These are phyloP conservation scores for Nicotiana obtusifolia DNA, from an alignment of 257 asterid genomes.

Conservation along the genomic window DNA sequence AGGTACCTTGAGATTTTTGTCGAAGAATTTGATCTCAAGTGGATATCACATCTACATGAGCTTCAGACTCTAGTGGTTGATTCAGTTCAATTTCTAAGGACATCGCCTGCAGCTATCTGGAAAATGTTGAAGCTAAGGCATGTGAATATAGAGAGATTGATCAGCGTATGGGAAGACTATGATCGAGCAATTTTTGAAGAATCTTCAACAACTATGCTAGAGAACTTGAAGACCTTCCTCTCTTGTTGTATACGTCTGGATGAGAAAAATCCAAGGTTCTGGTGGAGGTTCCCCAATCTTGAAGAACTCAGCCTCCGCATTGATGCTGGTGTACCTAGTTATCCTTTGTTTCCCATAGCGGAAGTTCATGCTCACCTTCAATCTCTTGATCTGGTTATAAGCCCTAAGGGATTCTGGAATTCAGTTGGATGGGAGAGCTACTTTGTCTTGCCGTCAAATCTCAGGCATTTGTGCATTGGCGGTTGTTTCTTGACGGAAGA, in stretches of 20 bases:
- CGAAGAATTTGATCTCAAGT: not conserved
- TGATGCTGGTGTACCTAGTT: rapidly evolving
- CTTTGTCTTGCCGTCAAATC: not conserved
- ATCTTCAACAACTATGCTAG: not conserved
- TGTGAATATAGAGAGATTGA: not conserved
- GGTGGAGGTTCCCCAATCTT: not conserved
- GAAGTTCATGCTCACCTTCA: not conserved
- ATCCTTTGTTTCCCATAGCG: not conserved
- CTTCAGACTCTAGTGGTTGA: not conserved
- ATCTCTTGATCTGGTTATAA: not conserved
- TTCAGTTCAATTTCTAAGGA: rapidly evolving
- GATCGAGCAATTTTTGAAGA: not conserved
- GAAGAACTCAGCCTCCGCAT: not conserved
- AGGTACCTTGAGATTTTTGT: no score
- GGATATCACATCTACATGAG: not conserved
- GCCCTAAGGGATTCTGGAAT: not conserved
- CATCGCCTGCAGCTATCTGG: not conserved
- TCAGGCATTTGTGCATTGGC: not conserved
- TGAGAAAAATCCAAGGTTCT: not conserved
- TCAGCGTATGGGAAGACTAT: not conserved
- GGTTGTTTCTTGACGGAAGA: not conserved
- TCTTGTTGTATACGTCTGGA: rapidly evolving
- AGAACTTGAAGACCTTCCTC: not conserved
- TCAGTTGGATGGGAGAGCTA: not conserved
- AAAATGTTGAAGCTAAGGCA: not conserved